A percentile compares a stretch with the other conserved stretches of the same genome.
Conservation (phyloP, 805 yeast species). For the Candida adriatica region DNA sequence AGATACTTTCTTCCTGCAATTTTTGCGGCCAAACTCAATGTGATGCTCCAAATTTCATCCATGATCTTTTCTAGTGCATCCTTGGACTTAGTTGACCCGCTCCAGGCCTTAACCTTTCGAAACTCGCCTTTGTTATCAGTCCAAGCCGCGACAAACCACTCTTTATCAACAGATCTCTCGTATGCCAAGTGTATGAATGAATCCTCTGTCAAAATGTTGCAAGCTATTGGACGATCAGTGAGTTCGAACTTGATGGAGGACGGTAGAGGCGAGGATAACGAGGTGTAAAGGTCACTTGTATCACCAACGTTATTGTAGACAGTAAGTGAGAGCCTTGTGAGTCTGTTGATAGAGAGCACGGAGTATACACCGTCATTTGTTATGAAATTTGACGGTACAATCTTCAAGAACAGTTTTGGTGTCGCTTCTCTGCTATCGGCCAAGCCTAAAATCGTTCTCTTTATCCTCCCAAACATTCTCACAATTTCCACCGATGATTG, state of each 20-base stretch:
- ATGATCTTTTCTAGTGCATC: slow-evolving; percentile 47
- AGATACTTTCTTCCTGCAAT: slow-evolving; percentile 43
- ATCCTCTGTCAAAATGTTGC: slow-evolving; percentile 50
- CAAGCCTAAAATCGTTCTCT: slow-evolving; percentile 23
- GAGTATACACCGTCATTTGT: slow-evolving; percentile 28
- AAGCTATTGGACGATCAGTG: slow-evolving; percentile 29
- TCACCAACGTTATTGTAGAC: slow-evolving; percentile 54
- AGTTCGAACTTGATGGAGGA: slow-evolving; percentile 37
- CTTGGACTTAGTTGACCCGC: slow-evolving; percentile 29
- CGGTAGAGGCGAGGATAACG: slow-evolving; percentile 36
- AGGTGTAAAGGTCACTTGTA: slow-evolving; percentile 27
- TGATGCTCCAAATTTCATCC: slow-evolving; percentile 60
- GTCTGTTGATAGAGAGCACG: slow-evolving; percentile 27
- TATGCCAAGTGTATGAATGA: slow-evolving; percentile 80
- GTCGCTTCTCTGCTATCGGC: slow-evolving; percentile 6
- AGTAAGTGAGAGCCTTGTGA: slow-evolving; percentile 41
- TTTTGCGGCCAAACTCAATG: slow-evolving; percentile 35
- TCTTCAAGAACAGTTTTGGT: slow-evolving; percentile 24
- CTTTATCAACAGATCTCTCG: slow-evolving; percentile 70
- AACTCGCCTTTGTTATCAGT: slow-evolving; percentile 73
- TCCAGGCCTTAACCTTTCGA: slow-evolving; percentile 61
- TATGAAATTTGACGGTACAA: slow-evolving; percentile 36
- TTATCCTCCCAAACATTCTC: slow-evolving; percentile 40
- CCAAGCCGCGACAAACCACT: slow-evolving; percentile 88
- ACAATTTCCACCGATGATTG: slow-evolving; percentile 42